phyloP scores from a whole-genome alignment of 2,329 filamentous ascomycete species.

The Aureobasidium namibiae region DNA sequence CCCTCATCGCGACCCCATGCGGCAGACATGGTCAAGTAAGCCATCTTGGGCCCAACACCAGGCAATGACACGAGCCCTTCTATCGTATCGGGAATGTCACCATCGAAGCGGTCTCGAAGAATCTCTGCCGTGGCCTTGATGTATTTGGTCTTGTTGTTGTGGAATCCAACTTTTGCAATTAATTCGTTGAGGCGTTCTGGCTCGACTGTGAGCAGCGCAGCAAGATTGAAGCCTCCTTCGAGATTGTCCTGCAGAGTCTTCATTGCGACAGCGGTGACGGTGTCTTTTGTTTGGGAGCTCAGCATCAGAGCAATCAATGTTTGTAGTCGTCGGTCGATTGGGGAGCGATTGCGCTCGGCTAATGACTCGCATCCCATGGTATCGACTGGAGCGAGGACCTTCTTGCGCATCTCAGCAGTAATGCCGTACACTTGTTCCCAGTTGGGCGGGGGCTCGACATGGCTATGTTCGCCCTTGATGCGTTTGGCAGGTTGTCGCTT shows the following conservation, averaged over 20 bases:
- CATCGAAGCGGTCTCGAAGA: constrained; percentile 58
- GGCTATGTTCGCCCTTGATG: constrained; percentile 25
- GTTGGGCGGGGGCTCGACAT: constrained; percentile 54
- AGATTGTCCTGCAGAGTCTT: constrained; percentile 67
- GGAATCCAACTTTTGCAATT: constrained; percentile 81
- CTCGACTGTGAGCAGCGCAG: constrained; percentile 67
- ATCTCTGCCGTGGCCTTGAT: constrained; percentile 69
- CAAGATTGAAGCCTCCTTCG: constrained; percentile 57
- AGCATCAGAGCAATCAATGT: constrained; percentile 85
- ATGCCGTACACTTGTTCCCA: constrained; percentile 77
- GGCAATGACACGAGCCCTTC: constrained; percentile 68
- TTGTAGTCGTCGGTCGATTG: constrained; percentile 65
- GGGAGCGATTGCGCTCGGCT: constrained; percentile 45
- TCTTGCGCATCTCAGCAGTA: constrained; percentile 69
- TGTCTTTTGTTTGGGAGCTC: constrained; percentile 88
- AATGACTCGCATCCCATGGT: constrained; percentile 92
- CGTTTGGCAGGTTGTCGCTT: constrained; percentile 25
- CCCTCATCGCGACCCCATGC: constrained; percentile 64
- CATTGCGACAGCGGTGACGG: constrained; percentile 80
- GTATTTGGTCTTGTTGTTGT: constrained; percentile 81
- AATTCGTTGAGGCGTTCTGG: constrained; percentile 60
- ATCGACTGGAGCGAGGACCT: constrained; percentile 74
- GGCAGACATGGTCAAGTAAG: constrained; percentile 74
- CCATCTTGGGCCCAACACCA: constrained; percentile 93
- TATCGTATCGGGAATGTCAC: constrained; percentile 74